Base-by-base conservation (phyloP, 2,329 filamentous ascomycete genomes). In the Nakataea oryzae region DNA sequence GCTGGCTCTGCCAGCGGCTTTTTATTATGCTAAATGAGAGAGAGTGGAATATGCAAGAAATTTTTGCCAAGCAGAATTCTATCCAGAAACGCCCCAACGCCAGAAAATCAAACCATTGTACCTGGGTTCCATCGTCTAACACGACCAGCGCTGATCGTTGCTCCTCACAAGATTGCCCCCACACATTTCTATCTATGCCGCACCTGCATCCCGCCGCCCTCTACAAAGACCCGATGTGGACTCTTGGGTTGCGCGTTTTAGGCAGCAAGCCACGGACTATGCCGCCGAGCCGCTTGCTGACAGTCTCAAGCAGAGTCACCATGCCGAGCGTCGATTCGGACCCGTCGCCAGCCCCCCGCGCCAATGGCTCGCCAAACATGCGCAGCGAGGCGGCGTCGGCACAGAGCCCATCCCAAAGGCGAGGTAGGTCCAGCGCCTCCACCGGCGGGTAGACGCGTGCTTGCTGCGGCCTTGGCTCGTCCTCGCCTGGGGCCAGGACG, bases 271-370 rank as follows among this genome's bases (percentile, higher is more conserved):
- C 21, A 14, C 59, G 21, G 3, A 54, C 54, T 1, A 55, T 55
- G 32, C 32, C 21, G 9, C 47, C 32, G 24, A 60, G 28, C 24
- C 59, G 28, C 59, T 60, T 47, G 21, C 30, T 60, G 8, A 60
- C 59, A 47, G 27, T 32, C n/a, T 60, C 50, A 3, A 60, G 50
- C 47, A 60, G 28, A 5, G 59, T 54, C 41, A 55, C 59, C 26
- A 60, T 47, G 27, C 59, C 59, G 14, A 60, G 59, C 21, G 50
- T 60, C 59, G 28, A 56, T 21, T 60, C 59, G 21, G 59, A 26
- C 5, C 27, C 59, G 21, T 13, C 59, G 7, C 26, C 21, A 8
- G 24, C 41, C 4, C 58, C 34, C 6, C 56, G 27, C 1, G 27
- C 14, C 21, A 57, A n/a, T 1, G 54, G 60, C 27, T 61, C 50